These are phyloP conservation scores for Dorcoceras hygrometricum DNA, from an alignment of 257 asterid species.

Conservation along the genomic window DNA sequence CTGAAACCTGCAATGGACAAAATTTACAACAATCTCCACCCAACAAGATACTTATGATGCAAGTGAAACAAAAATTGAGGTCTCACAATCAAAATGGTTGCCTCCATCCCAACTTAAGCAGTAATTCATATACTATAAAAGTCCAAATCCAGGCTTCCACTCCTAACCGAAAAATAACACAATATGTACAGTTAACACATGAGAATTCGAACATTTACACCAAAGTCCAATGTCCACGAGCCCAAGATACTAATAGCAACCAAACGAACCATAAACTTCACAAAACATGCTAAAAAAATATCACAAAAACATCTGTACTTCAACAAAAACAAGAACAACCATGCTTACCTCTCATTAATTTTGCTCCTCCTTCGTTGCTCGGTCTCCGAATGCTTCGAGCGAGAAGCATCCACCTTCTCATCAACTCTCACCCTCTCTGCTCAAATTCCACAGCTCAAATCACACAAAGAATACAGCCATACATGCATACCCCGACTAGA, in stretches of 20 bases:
- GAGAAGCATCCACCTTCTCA: slow-evolving; percentile 45
- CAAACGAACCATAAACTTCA: not conserved
- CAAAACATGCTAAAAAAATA: not conserved
- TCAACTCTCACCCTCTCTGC: slow-evolving; percentile 50
- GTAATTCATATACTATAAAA: not conserved
- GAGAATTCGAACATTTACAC: not conserved
- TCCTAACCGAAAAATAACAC: not conserved
- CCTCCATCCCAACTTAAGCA: not conserved
- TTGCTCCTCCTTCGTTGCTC: slow-evolving; percentile 85
- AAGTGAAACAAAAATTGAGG: not conserved
- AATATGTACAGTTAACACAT: not conserved
- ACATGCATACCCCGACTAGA: not conserved
- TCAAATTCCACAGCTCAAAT: slow-evolving; percentile 6
- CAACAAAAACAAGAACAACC: not conserved
- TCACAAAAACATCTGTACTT: not conserved
- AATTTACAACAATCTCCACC: slow-evolving; percentile 20
- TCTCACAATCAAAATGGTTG: not conserved
- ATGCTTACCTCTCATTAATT: slow-evolving; percentile 71
- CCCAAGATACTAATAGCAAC: not conserved
- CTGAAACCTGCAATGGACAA: slow-evolving; percentile 57
- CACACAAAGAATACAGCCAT: not conserved
- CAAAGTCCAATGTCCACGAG: not conserved
- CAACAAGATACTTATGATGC: not conserved
- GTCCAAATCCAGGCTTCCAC: not conserved
- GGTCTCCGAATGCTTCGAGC: slow-evolving; percentile 87